Percentiles rank a stretch among this genome's conserved stretches.
These are phyloP conservation scores for Harringtonia aguacate DNA, from an alignment of 2,329 filamentous ascomycete genomes.

Conservation along the genomic window DNA sequence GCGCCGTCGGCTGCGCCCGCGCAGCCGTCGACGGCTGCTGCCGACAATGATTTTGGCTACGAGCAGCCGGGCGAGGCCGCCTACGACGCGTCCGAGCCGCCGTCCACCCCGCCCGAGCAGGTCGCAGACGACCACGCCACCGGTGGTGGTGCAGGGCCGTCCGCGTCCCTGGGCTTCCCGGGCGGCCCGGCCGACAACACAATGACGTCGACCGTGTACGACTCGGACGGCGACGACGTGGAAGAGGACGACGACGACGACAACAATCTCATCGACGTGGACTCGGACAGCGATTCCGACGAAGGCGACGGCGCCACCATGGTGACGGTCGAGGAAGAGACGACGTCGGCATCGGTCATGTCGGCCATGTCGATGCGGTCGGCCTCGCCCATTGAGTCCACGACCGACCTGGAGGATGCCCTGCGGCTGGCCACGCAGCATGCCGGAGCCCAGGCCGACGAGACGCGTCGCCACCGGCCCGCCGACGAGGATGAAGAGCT, in stretches of 20 bases:
- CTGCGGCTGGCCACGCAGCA: slow-evolving; percentile 63
- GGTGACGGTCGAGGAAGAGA: slow-evolving; percentile 71
- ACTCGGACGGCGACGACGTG: slow-evolving; percentile 48
- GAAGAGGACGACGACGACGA: slow-evolving; percentile 44
- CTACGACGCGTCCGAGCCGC: slow-evolving; percentile 40
- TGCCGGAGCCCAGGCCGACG: slow-evolving; percentile 41
- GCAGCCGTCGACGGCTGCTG: background rate
- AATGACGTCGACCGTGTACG: slow-evolving; percentile 70
- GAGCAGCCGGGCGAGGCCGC: too few relatives aligned
- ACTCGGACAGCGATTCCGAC: slow-evolving; percentile 44
- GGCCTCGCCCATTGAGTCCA: slow-evolving; percentile 50
- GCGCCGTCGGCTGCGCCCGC: slow-evolving; percentile 24
- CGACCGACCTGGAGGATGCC: slow-evolving; percentile 64
- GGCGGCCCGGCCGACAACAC: slow-evolving; percentile 36
- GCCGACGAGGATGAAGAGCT: slow-evolving; percentile 59
- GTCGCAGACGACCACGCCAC: slow-evolving; percentile 45
- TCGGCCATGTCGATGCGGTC: slow-evolving; percentile 45
- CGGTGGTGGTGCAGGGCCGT: slow-evolving; percentile 40
- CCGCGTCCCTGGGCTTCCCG: slow-evolving; percentile 18
- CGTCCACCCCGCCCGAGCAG: slow-evolving; percentile 52
- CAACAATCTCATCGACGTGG: slow-evolving; percentile 35
- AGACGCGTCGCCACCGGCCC: slow-evolving; percentile 40
- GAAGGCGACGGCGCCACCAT: slow-evolving; percentile 65
- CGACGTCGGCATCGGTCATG: slow-evolving; percentile 56
- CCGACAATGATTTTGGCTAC: too few relatives aligned